Base-by-base conservation (phyloP, 75 land plant species). In the Sequoiadendron giganteum region DNA sequence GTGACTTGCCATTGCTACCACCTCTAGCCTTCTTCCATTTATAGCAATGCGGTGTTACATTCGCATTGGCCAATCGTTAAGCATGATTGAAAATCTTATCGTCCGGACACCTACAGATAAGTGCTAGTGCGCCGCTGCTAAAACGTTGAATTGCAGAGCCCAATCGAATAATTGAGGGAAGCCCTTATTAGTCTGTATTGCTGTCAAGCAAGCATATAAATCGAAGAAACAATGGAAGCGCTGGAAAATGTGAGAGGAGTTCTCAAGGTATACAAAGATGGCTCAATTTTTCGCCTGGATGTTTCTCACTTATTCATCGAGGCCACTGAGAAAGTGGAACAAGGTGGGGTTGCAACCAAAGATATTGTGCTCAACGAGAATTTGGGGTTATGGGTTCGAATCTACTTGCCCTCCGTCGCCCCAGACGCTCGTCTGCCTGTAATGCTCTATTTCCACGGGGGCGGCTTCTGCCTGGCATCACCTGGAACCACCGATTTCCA, bases 401-500 rank as follows among this genome's bases (percentile, higher is more conserved):
- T 91, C 58, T 91, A 88, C 84, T 82, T 90, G 48, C 92, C 92
- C 6, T 55, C 79, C 0, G 40, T 76, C 36, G 38, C 30, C 87
- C 28, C 25, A 68, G 19, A 28, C 8, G 58, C 83, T 65, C 87
- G 34, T 25, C 45, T 89, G 34, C 93, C 93, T 9, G 36, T 92
- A 25, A 65, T 92, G 18, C 56, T 92, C 88, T 92, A 92, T 87
- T 89, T 87, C 90, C 93, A 91, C 36, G 92, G 92, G 8, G 93
- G 93, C 54, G 91, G 93, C 16, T 92, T 92, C 80, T 87, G 87
- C 58, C 16, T 88, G 40, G 48, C 76, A 13, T 86, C 87, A 7
- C 87, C 93, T 39, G 73, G 87, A 30, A 39, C 32, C 16, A 19
- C 76, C 0, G 34, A 36, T 1, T 89, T 86, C 49, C 90, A 92